Conservation (phyloP, 2,329 filamentous ascomycete genomes). For the Rhynchosporium graminicola region DNA sequence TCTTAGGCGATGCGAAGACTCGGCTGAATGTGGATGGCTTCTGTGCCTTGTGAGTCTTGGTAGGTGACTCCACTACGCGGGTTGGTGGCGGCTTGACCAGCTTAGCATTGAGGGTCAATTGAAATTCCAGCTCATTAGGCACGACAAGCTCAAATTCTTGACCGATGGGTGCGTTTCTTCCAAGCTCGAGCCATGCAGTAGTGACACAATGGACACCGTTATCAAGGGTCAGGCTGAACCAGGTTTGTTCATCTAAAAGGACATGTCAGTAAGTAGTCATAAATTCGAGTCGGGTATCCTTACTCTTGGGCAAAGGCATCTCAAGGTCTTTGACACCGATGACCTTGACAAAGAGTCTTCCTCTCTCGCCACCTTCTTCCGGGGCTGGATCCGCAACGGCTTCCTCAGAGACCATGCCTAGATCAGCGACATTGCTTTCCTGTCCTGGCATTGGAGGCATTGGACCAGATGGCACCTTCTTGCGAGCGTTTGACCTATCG, state of each 20-base stretch:
- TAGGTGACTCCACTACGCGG: slow-evolving; percentile 55
- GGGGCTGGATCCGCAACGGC: slow-evolving; percentile 53
- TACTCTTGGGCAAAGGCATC: slow-evolving; percentile 85
- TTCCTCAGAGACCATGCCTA: slow-evolving; percentile 66
- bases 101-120: slow-evolving; percentile 94
- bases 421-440: slow-evolving; percentile 68
- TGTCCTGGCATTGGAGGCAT: slow-evolving; percentile 86
- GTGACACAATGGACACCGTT: slow-evolving; percentile 98
- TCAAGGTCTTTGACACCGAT: slow-evolving; percentile 96
- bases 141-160: slow-evolving; percentile 98
- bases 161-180: slow-evolving; percentile 88
- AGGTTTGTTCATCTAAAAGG: slow-evolving; percentile 74
- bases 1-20: slow-evolving; percentile 92
- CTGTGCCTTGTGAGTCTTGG: slow-evolving; percentile 62
- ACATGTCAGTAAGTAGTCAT: slow-evolving; percentile 34
- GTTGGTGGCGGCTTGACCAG: slow-evolving; percentile 75
- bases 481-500: slow-evolving; percentile 55
- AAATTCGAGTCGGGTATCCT: slow-evolving; percentile 42
- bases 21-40: slow-evolving; percentile 90
- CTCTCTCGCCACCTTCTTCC: slow-evolving; percentile 83
- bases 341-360: slow-evolving; percentile 96
- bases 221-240: slow-evolving; percentile 96
- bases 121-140: slow-evolving; percentile 96
- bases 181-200: slow-evolving; percentile 91
- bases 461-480: slow-evolving; percentile 50